phyloP scores from a whole-genome alignment of 2,329 filamentous ascomycete genomes.

The Epichloe gansuensis region DNA sequence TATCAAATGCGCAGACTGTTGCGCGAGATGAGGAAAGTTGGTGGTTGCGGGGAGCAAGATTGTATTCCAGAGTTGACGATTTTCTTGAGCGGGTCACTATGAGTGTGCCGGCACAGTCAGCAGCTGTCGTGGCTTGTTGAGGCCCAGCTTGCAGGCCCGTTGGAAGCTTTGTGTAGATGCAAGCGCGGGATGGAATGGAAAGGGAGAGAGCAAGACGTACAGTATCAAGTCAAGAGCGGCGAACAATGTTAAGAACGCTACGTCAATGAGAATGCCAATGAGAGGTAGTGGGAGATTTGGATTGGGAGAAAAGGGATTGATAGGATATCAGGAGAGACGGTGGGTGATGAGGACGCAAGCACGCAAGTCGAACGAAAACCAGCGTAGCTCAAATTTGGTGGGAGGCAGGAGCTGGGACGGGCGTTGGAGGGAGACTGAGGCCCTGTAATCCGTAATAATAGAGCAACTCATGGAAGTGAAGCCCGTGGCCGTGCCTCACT shows the following conservation, averaged over 20 bases:
- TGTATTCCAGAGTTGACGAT: not conserved
- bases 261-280: not conserved
- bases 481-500: no score
- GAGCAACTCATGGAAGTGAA: not conserved
- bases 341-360: not conserved
- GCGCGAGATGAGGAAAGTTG: not conserved
- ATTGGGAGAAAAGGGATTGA: not conserved
- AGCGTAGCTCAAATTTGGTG: conserved; percentile 1
- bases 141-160: conserved; percentile 1
- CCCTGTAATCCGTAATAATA: not conserved
- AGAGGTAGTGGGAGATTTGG: not conserved
- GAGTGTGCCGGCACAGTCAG: conserved; percentile 1
- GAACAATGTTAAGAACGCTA: not conserved
- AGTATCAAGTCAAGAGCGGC: not conserved
- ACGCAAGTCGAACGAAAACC: not conserved
- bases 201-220: not conserved
- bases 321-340: not conserved
- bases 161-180: not conserved
- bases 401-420: not conserved
- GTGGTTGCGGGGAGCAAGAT: conserved; percentile 1
- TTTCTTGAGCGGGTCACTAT: conserved; percentile 7
- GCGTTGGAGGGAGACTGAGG: not conserved
- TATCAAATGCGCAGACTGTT: conserved; percentile 3
- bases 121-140: conserved; percentile 3
- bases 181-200: not conserved